Base-by-base conservation (phyloP, 345 rosid species). In the Trapa bicornis region DNA sequence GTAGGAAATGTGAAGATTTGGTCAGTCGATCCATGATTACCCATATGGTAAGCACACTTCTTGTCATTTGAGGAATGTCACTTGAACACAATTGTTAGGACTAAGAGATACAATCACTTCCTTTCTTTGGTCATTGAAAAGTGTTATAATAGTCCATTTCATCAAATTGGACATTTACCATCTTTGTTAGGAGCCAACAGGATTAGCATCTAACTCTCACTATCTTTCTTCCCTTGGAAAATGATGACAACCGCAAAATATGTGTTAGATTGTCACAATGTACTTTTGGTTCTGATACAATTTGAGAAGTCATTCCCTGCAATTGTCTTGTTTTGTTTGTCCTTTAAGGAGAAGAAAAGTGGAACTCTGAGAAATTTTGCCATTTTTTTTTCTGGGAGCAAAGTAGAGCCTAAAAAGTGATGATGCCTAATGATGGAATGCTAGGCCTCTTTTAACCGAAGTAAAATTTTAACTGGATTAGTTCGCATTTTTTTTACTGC, bases 21-120 rank as follows among this genome's bases (percentile, higher is more conserved):
- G n/a, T n/a, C n/a, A n/a, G n/a, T n/a, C n/a, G n/a, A n/a, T n/a
- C n/a, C n/a, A n/a, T n/a, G n/a, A n/a, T n/a, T n/a, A n/a, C n/a
- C n/a, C n/a, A n/a, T n/a, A n/a, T n/a, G n/a, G 92, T 87, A 77
- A 87, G 87, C 50, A 52, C 11, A 47, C 16, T 37, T 67, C 60
- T 38, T 29, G 37, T 14, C 15, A 58, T 58, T 32, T 58, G 62
- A 58, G 2, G 22, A 56, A 22, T 56, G 35, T 33, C 61, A 15
- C 2, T 56, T 56, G 6, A 56, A 22, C 61, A 56, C 9, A 1
- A 32, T 11, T 58, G 11, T 33, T 0, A 13, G 14, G 37, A 29
- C 33, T 33, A 35, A 33, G 33, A 5, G 11, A 8, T 32, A 58
- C 37, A 4, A 16, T 29, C 10, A 8, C 37, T 50, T 50, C 56